Conservation (phyloP, 257 asterid species). For the Penstemon barbatus region DNA sequence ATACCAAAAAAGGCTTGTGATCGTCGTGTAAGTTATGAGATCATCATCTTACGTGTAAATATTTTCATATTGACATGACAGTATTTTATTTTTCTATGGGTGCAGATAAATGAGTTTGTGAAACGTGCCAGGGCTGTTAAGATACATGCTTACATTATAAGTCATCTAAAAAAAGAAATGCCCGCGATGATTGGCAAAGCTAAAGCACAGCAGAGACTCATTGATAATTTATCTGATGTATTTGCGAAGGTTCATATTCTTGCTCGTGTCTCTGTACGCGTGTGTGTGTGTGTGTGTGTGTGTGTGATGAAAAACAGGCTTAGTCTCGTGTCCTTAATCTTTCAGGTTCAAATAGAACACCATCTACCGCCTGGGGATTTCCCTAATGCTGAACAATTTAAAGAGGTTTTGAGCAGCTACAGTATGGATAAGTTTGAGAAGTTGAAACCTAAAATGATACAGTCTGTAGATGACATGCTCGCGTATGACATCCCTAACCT, state of each 20-base stretch:
- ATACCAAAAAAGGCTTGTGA: constrained; percentile 84
- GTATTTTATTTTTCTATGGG: background rate
- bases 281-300: background rate
- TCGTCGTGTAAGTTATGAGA: constrained; percentile 58
- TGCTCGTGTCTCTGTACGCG: background rate
- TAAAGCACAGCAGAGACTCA: constrained; percentile 67
- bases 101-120: constrained; percentile 79
- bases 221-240: constrained; percentile 58
- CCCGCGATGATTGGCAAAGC: constrained; percentile 83
- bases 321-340: background rate
- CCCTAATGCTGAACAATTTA: constrained; percentile 60
- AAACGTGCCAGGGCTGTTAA: constrained; percentile 83
- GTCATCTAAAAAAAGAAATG: constrained; percentile 78
- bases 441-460: constrained; percentile 69
- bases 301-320: background rate
- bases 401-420: constrained; percentile 52
- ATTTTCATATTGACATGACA: background rate
- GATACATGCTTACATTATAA: constrained; percentile 70
- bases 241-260: constrained; percentile 56
- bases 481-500: constrained; percentile 71
- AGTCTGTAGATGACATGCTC: constrained; percentile 75
- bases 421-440: constrained; percentile 68
- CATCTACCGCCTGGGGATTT: constrained; percentile 77
- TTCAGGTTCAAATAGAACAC: constrained; percentile 65
- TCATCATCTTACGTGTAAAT: background rate